Evolutionary conservation across 805 yeast species (phyloP).

Genomic region (Metschnikowia borealis): DNA sequence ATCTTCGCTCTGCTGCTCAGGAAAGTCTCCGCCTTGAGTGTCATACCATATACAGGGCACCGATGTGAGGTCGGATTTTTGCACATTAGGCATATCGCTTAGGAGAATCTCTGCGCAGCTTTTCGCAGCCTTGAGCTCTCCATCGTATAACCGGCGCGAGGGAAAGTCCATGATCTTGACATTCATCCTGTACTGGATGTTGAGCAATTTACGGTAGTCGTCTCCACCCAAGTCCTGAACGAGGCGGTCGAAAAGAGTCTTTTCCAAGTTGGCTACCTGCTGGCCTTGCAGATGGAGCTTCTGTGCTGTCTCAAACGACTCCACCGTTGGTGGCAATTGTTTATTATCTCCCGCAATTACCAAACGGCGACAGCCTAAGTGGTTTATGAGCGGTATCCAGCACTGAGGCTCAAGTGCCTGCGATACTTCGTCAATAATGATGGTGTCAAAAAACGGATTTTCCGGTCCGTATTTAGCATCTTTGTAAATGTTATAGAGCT

Average conservation of each 20-base stretch:
- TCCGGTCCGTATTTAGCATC: conserved; percentile 21
- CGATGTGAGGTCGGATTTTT: conserved; percentile 50
- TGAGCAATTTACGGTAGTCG: conserved; percentile 52
- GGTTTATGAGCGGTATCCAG: conserved; percentile 85
- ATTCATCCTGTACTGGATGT: conserved; percentile 88
- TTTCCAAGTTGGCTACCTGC: conserved; percentile 48
- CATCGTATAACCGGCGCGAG: conserved; percentile 59
- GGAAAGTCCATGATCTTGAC: conserved; percentile 70
- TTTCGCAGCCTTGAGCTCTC: conserved; percentile 57
- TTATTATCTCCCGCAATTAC: conserved; percentile 90
- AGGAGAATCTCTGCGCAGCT: conserved; percentile 52
- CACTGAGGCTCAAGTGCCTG: conserved; percentile 94
- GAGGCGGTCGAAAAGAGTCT: conserved; percentile 79
- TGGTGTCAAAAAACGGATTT: conserved; percentile 59
- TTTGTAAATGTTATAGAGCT: conserved; percentile 51
- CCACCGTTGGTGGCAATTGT: conserved; percentile 89
- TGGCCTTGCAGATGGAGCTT: conserved; percentile 10
- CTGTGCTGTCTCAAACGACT: conserved; percentile 37
- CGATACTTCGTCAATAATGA: conserved; percentile 92
- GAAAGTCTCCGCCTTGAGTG: conserved; percentile 85
- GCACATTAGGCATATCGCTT: conserved; percentile 45
- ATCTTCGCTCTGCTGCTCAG: conserved; percentile 49
- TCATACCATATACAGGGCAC: conserved; percentile 76
- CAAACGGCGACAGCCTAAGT: conserved; percentile 51
- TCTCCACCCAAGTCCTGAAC: conserved; percentile 42